Percentiles rank a stretch among this genome's conserved stretches.
phyloP scores from a whole-genome alignment of 2,329 filamentous ascomycete species.

The Dothideomycetes sp. region DNA sequence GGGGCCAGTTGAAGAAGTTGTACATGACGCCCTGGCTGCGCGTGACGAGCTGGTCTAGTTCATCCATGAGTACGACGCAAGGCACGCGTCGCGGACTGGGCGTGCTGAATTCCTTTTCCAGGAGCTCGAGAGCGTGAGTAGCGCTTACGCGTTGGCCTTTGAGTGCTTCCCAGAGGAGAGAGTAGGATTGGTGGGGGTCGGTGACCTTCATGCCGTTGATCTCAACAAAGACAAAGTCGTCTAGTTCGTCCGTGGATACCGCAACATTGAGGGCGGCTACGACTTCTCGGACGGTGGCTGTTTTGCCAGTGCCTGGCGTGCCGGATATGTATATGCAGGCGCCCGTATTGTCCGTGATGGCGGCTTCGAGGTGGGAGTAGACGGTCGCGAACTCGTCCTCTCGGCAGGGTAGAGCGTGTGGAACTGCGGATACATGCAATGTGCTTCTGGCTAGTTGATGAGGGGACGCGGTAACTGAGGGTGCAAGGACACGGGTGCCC shows the following conservation, averaged over 20 bases:
- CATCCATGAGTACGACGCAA: conserved; percentile 96
- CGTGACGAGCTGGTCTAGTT: conserved; percentile 93
- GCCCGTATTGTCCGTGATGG: conserved; percentile 85
- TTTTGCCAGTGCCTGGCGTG: conserved; percentile 96
- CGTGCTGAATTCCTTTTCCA: conserved; percentile 86
- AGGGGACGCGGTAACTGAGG: conserved; percentile 66
- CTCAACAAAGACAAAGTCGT: conserved; percentile 98
- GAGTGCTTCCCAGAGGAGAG: conserved; percentile 88
- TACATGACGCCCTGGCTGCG: conserved; percentile 99
- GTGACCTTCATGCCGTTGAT: conserved; percentile 99
- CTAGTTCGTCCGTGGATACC: conserved; percentile 79
- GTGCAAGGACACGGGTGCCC: conserved; percentile 75
- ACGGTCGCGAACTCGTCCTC: conserved; percentile 87
- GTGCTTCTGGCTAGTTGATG: conserved; percentile 83
- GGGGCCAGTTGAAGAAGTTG: conserved; percentile 99
- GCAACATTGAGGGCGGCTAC: conserved; percentile 80
- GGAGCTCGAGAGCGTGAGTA: conserved; percentile 76
- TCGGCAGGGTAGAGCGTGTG: conserved; percentile 77
- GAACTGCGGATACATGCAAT: conserved; percentile 89
- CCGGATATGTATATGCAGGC: conserved; percentile 98
- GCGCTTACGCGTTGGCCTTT: conserved; percentile 89
- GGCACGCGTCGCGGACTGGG: conserved; percentile 85
- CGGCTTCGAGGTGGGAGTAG: conserved; percentile 85
- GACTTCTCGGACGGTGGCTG: conserved; percentile 91
- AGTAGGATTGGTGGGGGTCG: conserved; percentile 93